Evolutionary conservation across 2,329 filamentous ascomycete genomes (phyloP), one percentile per base, ranked within the genome.

Genomic region (Colletotrichum tabaci): DNA sequence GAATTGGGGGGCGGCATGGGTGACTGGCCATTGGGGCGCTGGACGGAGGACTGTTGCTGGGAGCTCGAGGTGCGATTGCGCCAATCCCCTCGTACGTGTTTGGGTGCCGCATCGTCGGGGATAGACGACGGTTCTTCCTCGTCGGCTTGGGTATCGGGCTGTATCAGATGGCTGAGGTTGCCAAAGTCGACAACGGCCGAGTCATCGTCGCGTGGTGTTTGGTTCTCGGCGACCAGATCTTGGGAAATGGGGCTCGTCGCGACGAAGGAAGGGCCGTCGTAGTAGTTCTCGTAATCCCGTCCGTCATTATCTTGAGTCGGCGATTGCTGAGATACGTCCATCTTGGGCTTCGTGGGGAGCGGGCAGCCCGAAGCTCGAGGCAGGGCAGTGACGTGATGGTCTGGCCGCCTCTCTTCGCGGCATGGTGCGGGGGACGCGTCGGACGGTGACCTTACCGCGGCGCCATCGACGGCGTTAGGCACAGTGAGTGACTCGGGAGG

Each of bases 271-370:
- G 53, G 67, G 12, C 58, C 75, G 42, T 83, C 80, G 44, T 80
- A 77, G 44, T 76, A 76, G 44, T 61, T 64, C 53, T 74, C 84
- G 74, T 90, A 90, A 78, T 89, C 88, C 47, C 88, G 85, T 57
- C 83, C 87, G 55, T 86, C 84, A 74, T 90, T 90, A 69, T 84
- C 81, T 77, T 90, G 88, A 1, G 88, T 90, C 1, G 86, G 86
- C 12, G 87, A 88, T 67, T 86, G 83, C 50, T 87, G 84, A 13
- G 86, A 87, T n/a, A 78, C 80, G 42, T 86, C 82, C 81, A 84
- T 87, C 62, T 80, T 85, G 69, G 74, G 72, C 64, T 60, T 58
- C 42, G 66, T 64, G 66, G 50, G 38, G 49, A 56, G 47, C 30
- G 38, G 26, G 23, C 21, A 21, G 68, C 42, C 18, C 46, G 57